A percentile compares a stretch with the other conserved stretches of the same genome.
Conservation (phyloP, 345 rosid genomes). For the Dipteronia sinensis region DNA sequence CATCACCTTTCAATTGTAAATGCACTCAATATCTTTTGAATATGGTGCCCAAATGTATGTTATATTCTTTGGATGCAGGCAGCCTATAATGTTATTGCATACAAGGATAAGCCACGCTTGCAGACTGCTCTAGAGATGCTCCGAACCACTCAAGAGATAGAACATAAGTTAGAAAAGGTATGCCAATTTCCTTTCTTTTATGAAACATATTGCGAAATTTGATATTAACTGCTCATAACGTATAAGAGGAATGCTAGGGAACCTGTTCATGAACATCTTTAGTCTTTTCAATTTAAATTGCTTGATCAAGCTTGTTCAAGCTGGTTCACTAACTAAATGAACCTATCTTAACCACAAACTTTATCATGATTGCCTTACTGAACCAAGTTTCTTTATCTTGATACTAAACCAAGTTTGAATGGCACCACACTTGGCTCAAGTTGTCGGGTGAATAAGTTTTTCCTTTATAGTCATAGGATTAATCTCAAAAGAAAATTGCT, state of each 20-base stretch:
- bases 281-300: background rate
- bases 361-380: background rate
- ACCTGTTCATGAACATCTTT: background rate
- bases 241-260: too few species aligned
- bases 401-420: background rate
- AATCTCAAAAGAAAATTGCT: background rate
- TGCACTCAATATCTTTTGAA: background rate
- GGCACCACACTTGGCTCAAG: background rate
- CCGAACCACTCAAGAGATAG: conserved; percentile 70
- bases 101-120: conserved; percentile 80
- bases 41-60: background rate
- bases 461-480: background rate
- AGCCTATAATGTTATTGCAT: conserved; percentile 68
- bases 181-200: background rate
- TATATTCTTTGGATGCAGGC: conserved; percentile 47
- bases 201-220: background rate
- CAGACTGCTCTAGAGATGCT: conserved; percentile 82
- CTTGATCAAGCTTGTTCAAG: background rate
- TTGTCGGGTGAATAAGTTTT: background rate
- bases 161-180: conserved; percentile 63
- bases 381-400: background rate
- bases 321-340: background rate
- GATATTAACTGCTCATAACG: background rate
- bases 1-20: background rate
- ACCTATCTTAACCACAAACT: background rate